Base-by-base conservation (phyloP, 2,329 filamentous ascomycete genomes). In the Aspergillus tubingensis region DNA sequence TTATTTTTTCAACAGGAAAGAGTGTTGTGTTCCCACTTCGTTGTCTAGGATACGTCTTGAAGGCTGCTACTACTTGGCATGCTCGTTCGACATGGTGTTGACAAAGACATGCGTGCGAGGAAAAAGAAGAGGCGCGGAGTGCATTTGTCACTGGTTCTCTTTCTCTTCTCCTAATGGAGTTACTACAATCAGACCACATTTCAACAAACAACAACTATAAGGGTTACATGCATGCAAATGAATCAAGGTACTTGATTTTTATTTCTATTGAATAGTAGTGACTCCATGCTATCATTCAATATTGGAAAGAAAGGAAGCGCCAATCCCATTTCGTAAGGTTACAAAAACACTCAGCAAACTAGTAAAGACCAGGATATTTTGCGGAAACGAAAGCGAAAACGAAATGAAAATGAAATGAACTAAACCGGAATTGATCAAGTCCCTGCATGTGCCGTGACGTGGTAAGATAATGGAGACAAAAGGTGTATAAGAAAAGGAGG, bases 1-100 rank as follows among this genome's bases (percentile, higher is more conserved):
- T 58, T 54, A 62, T 60, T 52, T 47, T 52, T 50, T 44, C 19
- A 44, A 44, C 41, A 13, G 19, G 11, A 44, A 13, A 23, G 19
- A 21, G 19, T 36, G 21, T 48, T 48, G 47, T 54, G 27, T 36
- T 57, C 25, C 59, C 41, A 49, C 58, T 32, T 13, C 27, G 4
- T 21, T 15, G 48, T 47, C 11, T 27, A 36, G 32, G 32, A 13
- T 13, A 36, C 32, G 32, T 36, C 32, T 36, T 36, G 32, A 36
- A 36, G 32, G 11, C 1, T 36, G 11, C 1, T 36, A 36, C 2
- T 36, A 2, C 11, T 36, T 36, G 32, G 10, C 32, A 36, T 23
- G 21, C 21, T 21, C 21, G 21, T 21, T 21, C 21, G 21, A 21
- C 21, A 4, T 21, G 21, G 21, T 21, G 21, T 21, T 21, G 21